These are phyloP conservation scores for Anthracocystis walkeri DNA, from an alignment of 1,284 basidiomycete species.

Conservation along the genomic window DNA sequence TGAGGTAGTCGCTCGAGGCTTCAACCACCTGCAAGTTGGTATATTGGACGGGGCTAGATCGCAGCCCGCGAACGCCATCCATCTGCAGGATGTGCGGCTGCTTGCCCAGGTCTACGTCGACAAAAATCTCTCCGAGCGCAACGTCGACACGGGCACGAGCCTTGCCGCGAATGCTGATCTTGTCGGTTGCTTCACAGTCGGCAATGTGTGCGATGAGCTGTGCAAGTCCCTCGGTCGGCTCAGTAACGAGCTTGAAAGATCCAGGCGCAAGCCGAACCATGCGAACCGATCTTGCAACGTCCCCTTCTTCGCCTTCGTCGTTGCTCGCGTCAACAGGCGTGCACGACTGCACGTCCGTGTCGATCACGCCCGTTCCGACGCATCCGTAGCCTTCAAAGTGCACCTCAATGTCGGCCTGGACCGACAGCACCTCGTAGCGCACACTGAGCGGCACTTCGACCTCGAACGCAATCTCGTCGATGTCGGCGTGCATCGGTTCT, in stretches of 20 bases:
- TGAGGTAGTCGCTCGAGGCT: constrained; percentile 45
- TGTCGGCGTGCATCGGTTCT: constrained; percentile 27
- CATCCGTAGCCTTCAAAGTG: constrained; percentile 51
- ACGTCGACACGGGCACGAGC: constrained; percentile 45
- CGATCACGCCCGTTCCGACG: constrained; percentile 45
- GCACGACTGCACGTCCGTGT: constrained; percentile 32
- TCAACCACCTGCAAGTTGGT: constrained; percentile 53
- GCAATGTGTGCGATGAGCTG: constrained; percentile 54
- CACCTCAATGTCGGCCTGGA: constrained; percentile 54
- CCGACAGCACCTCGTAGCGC: constrained; percentile 35
- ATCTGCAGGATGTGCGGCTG: constrained; percentile 31
- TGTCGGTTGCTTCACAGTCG: constrained; percentile 48
- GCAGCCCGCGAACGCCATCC: constrained; percentile 38
- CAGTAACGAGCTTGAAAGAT: constrained; percentile 31
- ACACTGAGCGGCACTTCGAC: constrained; percentile 53
- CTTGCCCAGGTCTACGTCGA: constrained; percentile 47
- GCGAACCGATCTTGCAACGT: constrained; percentile 5
- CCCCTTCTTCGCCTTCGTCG: not conserved
- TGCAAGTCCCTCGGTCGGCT: constrained; percentile 26
- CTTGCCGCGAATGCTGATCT: constrained; percentile 51
- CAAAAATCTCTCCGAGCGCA: constrained; percentile 46
- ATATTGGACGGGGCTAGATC: constrained; percentile 55
- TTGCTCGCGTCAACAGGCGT: constrained; percentile 10
- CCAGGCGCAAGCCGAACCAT: constrained; percentile 28
- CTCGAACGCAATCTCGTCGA: constrained; percentile 47